Evolutionary conservation across 148 eudicot genomes (phyloP).

Genomic region (Silene uniflora): DNA sequence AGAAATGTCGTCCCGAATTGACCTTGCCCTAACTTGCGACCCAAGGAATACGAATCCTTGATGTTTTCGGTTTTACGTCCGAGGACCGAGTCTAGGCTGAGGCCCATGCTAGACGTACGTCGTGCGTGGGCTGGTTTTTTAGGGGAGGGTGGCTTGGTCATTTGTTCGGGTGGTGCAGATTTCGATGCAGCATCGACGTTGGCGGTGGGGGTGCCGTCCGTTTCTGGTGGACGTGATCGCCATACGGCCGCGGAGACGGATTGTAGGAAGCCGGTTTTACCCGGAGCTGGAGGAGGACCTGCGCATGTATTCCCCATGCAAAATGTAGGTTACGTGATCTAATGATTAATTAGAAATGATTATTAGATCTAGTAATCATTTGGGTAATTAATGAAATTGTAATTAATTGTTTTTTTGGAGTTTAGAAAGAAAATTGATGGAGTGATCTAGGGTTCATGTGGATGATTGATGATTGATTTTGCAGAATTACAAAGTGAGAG

Average conservation of each 20-base stretch:
- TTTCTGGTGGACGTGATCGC: constrained; percentile 28
- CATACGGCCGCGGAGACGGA: constrained; percentile 45
- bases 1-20: constrained; percentile 36
- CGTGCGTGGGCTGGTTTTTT: constrained; percentile 17
- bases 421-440: neutral
- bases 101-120: constrained; percentile 27
- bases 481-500: neutral
- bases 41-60: constrained; percentile 23
- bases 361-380: constrained; percentile 2
- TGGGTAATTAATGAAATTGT: neutral
- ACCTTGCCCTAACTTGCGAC: constrained; percentile 34
- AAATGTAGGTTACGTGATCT: neutral
- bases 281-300: constrained; percentile 26
- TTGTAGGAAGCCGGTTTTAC: constrained; percentile 36
- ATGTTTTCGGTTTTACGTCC: constrained; percentile 31
- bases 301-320: constrained; percentile 38
- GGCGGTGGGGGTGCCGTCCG: constrained; percentile 9
- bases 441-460: neutral
- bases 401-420: too few relatives aligned
- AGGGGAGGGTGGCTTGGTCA: constrained; percentile 12
- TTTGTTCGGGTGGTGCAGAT: constrained; percentile 20
- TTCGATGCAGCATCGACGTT: neutral
- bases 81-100: constrained; percentile 32
- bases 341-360: neutral
- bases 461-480: neutral